Base-by-base conservation (phyloP, 2,329 filamentous ascomycete species). In the Amesomyces nigricolor region DNA sequence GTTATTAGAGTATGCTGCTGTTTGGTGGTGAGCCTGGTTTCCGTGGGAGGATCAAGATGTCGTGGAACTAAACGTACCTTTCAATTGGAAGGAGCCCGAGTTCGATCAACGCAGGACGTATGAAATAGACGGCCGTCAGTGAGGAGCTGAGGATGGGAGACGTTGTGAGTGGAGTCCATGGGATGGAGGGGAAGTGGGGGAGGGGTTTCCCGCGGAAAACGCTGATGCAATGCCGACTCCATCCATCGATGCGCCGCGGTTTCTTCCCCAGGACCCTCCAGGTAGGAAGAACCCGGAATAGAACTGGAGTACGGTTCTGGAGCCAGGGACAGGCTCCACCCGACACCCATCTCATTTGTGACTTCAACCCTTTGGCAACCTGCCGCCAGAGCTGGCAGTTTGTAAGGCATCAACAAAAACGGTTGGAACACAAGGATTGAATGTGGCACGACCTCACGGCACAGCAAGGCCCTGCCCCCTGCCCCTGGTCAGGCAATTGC, bases 331-430 rank as follows among this genome's bases (percentile, higher is more conserved):
- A 8, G 30, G 30, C 7, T 10, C 30, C 32, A 35, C 11, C 32
- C 11, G 32, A 10, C 11, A 35, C 4, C 22, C 22, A 35, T 35
- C 8, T 35, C 32, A 35, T 35, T 13, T 38, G 38, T 39, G 19
- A 37, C 35, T 38, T n/a, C 37, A 29, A 30, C 35, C 38, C 43
- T 13, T 26, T 16, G 13, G 9, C 39, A 42, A 49, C 45, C 51
- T 48, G 56, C 56, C 52, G 8, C 56, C 22, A 26, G 51, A n/a
- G 48, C 16, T 35, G 22, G 22, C 22, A 2, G 17, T 2, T 49
- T 52, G 56, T 52, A 55, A 44, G 56, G 19, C 14, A 44, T n/a
- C 38, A 40, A n/a, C 11, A n/a, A 40, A 10, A n/a, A 40, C 14
- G 38, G 38, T 17, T 14, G 22, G 35, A 32, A 2, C 19, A 47